Base-by-base conservation (phyloP, 2,329 filamentous ascomycete genomes). In the Lizonia empirigonia region DNA sequence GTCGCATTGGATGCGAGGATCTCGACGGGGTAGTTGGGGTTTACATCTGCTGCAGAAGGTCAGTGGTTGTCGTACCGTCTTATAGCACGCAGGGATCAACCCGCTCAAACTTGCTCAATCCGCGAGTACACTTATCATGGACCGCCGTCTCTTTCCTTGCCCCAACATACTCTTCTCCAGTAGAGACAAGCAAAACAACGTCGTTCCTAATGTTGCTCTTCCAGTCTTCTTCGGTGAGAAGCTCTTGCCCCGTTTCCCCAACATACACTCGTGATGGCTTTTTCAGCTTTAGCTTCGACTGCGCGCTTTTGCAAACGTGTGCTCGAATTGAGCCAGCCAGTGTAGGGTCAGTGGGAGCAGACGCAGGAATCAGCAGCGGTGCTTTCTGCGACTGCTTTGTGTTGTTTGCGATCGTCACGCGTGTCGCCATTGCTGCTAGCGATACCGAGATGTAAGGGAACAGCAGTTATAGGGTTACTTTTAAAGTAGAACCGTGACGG, bases 81-180 rank as follows among this genome's bases (percentile, higher is more conserved):
- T 48, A 33, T 27, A 26, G 33, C 8, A 29, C 19, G 32, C 40
- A 44, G 32, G 51, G 44, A 32, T 36, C n/a, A 65, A 58, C 13
- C 19, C 44, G 58, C 56, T 55, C 61, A 64, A 61, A 65, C 44
- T 38, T 65, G 60, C 63, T 63, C 61, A 65, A 53, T 24, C 18
- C 26, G 29, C 20, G 37, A 23, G 16, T 34, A 37, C 27, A 53
- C 60, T 55, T 54, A 67, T 58, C 51, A 52, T 64, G 54, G 7
- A 48, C 34, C 1, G 22, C 38, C 6, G 20, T 40, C 34, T 62
- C 62, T 30, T 58, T 64, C 46, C 53, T 65, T 9, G 59, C 52
- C 2, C 70, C 69, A 16, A 73, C 59, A 53, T 68, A 69, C 7
- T 69, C 64, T 38, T 73, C 69, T 20, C 68, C 67, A n/a, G 58